Conservation (phyloP, 2,329 filamentous ascomycete species). For the Albophoma yamanashiensis region DNA sequence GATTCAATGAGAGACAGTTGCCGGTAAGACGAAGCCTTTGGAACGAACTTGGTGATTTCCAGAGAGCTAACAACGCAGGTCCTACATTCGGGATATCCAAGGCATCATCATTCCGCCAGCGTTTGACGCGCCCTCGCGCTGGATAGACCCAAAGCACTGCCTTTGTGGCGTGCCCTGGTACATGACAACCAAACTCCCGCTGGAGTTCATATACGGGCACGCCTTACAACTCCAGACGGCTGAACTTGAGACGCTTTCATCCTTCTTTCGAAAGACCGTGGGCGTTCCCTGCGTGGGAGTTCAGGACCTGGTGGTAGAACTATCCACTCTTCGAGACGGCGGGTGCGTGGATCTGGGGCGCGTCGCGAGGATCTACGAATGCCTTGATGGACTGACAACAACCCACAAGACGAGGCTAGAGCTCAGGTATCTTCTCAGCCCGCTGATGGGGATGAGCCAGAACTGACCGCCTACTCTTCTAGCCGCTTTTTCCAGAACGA, state of each 20-base stretch:
- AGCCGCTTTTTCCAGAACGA: constrained; percentile 4
- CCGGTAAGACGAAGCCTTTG: background rate
- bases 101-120: constrained; percentile 1
- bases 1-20: constrained; percentile 2
- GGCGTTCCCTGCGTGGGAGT: background rate
- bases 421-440: background rate
- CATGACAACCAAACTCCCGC: constrained; percentile 1
- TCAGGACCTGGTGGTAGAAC: background rate
- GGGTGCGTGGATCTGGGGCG: background rate
- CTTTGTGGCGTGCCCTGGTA: background rate
- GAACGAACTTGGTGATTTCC: background rate
- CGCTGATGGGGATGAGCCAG: background rate
- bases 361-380: background rate
- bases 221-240: background rate
- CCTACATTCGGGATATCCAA: constrained; percentile 4
- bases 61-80: background rate
- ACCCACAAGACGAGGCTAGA: background rate
- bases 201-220: constrained; percentile 1
- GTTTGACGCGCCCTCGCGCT: background rate
- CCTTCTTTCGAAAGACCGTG: constrained; percentile 2
- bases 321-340: background rate
- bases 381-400: background rate
- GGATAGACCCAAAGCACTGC: constrained; percentile 1
- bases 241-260: background rate
- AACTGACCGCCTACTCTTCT: background rate